Evolutionary conservation across 2,329 filamentous ascomycete genomes (phyloP).

Genomic region (Aureobasidium sp.): DNA sequence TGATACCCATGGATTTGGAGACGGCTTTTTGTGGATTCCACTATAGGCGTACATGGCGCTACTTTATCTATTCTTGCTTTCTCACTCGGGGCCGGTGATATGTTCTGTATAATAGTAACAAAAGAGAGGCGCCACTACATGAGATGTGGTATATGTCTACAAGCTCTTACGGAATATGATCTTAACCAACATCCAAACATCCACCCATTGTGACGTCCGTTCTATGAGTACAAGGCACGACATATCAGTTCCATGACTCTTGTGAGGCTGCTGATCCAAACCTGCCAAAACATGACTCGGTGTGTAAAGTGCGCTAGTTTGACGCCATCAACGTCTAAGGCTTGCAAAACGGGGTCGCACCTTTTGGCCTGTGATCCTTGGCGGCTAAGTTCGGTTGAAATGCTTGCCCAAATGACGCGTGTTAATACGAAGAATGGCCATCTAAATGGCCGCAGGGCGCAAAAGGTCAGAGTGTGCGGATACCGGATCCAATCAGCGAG

Average conservation of each 20-base stretch:
- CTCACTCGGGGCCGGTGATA: not conserved
- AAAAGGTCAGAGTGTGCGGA: not conserved
- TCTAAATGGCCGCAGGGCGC: not conserved
- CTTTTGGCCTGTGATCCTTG: not conserved
- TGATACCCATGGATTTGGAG: conserved; percentile 13
- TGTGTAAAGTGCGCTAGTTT: not conserved
- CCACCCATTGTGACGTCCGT: not conserved
- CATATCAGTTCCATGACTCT: conserved; percentile 1
- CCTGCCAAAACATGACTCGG: conserved; percentile 8
- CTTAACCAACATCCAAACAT: not conserved
- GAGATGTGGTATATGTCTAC: not conserved
- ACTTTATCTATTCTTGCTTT: not conserved
- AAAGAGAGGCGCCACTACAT: not conserved
- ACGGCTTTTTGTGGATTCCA: not conserved
- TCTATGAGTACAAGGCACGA: not conserved
- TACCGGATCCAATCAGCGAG: not conserved
- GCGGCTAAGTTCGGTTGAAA: not conserved
- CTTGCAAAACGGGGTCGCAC: not conserved
- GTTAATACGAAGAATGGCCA: not conserved
- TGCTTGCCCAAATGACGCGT: conserved; percentile 4
- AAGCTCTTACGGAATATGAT: not conserved
- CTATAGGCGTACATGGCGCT: conserved; percentile 1
- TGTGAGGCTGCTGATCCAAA: not conserved
- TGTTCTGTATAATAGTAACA: not conserved
- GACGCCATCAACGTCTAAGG: conserved; percentile 6